Percentiles rank a stretch among this genome's conserved stretches.
Conservation (phyloP, 2,329 filamentous ascomycete genomes). For the Neophaeococcomyces aloes region DNA sequence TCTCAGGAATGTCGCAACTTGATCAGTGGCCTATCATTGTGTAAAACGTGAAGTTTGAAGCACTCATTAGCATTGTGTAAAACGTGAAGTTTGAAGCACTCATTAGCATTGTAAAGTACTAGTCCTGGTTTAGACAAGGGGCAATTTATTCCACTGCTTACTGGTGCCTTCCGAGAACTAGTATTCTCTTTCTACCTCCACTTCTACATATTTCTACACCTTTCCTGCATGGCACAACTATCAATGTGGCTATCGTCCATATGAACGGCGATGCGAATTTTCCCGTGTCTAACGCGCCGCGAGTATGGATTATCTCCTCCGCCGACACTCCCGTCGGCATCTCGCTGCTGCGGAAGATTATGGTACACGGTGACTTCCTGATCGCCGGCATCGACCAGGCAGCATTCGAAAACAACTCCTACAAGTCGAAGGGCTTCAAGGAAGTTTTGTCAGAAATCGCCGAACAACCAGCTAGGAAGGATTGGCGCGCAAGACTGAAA, state of each 20-base stretch:
- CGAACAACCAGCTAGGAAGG: conserved; percentile 42
- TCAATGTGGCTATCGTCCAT: not conserved
- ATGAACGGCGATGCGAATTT: conserved; percentile 27
- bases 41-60: too few relatives aligned
- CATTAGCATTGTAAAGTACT: too few relatives aligned
- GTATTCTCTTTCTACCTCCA: too few relatives aligned
- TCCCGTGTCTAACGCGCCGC: conserved; percentile 54
- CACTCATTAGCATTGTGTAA: too few relatives aligned
- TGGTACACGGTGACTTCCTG: conserved; percentile 86
- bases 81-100: too few relatives aligned
- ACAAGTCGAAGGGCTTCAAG: conserved; percentile 67
- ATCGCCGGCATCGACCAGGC: conserved; percentile 70
- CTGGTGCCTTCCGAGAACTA: too few relatives aligned
- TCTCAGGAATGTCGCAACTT: too few relatives aligned
- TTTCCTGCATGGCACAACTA: too few relatives aligned
- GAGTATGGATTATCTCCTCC: conserved; percentile 87
- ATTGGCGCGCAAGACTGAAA: conserved; percentile 69
- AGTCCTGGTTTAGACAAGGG: too few relatives aligned
- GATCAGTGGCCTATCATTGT: too few relatives aligned
- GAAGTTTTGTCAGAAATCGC: conserved; percentile 57
- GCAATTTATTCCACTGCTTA: too few relatives aligned
- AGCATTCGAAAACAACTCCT: conserved; percentile 64
- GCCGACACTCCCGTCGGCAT: conserved; percentile 77
- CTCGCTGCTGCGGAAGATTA: conserved; percentile 66
- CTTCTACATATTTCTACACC: too few relatives aligned